A percentile compares a stretch with the other conserved stretches of the same genome.
Evolutionary conservation across 208 protist species (phyloP).

Genomic region (Tritrichomonas foetus): DNA sequence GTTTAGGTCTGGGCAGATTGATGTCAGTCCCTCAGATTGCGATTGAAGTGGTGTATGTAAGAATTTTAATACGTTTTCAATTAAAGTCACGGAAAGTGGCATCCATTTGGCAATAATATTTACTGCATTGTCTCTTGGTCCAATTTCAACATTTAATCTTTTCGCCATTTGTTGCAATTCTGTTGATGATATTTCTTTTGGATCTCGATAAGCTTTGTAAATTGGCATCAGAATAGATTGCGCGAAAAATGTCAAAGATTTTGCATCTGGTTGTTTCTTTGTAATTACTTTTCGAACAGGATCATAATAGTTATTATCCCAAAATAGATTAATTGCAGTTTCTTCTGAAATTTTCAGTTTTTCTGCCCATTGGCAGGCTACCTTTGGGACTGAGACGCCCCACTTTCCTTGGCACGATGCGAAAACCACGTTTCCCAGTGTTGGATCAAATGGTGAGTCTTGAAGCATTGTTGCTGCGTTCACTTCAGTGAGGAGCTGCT

Average conservation of each 20-base stretch:
- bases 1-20: background rate
- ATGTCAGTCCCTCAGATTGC: background rate
- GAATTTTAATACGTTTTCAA: background rate
- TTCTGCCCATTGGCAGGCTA: slow-evolving; percentile 29
- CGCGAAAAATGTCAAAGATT: background rate
- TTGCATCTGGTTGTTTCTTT: slow-evolving; percentile 22
- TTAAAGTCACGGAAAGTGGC: background rate
- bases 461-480: slow-evolving; percentile 64
- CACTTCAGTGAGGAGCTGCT: slow-evolving; percentile 79
- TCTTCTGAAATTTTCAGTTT: slow-evolving; percentile 40
- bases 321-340: slow-evolving; percentile 74
- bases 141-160: background rate
- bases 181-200: background rate
- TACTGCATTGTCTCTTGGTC: background rate
- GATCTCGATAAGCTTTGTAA: slow-evolving; percentile 36
- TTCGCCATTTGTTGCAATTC: background rate
- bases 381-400: slow-evolving; percentile 56
- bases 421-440: slow-evolving; percentile 92
- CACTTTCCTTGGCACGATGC: slow-evolving; percentile 83
- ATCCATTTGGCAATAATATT: background rate
- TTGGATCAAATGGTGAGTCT: slow-evolving; percentile 69
- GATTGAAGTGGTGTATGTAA: background rate
- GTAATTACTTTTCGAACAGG: slow-evolving; percentile 78
- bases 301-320: slow-evolving; percentile 89
- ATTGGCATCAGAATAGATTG: slow-evolving; percentile 39